phyloP scores from a whole-genome alignment of 2,329 filamentous ascomycete genomes.

The Diplodia corticola region DNA sequence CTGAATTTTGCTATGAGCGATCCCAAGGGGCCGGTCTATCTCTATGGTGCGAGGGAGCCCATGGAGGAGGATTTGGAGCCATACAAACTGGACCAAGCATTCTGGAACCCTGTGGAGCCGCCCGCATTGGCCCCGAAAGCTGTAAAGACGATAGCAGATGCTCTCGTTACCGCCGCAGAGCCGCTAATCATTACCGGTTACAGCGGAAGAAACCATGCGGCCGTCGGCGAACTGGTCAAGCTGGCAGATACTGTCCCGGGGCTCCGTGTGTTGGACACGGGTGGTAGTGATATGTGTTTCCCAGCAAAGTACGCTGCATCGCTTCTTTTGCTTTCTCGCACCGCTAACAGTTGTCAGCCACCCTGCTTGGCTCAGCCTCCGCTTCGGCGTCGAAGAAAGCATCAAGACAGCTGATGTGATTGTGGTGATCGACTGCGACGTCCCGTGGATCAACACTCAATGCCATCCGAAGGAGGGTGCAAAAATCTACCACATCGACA shows the following conservation, averaged over 20 bases:
- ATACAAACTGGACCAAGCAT: conserved; percentile 60
- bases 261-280: conserved; percentile 71
- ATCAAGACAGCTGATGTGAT: conserved; percentile 82
- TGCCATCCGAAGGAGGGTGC: conserved; percentile 59
- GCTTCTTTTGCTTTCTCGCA: neutral
- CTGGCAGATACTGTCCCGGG: conserved; percentile 68
- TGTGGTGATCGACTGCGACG: conserved; percentile 82
- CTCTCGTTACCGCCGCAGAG: conserved; percentile 62
- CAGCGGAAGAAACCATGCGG: conserved; percentile 65
- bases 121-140: conserved; percentile 60
- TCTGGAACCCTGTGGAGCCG: conserved; percentile 71
- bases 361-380: conserved; percentile 59
- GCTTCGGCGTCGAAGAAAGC: conserved; percentile 71
- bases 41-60: conserved; percentile 75
- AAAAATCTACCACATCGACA: conserved; percentile 65
- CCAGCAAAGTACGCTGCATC: conserved; percentile 46
- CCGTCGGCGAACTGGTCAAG: conserved; percentile 63
- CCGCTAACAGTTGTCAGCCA: conserved; percentile 44
- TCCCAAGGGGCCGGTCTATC: conserved; percentile 77
- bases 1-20: conserved; percentile 77
- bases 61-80: conserved; percentile 76
- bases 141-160: conserved; percentile 60
- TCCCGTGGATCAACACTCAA: conserved; percentile 88
- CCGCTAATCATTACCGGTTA: conserved; percentile 73
- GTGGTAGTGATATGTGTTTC: conserved; percentile 80